A percentile compares a stretch with the other conserved stretches of the same genome.
phyloP scores from a whole-genome alignment of 306 rosid genomes.

The Quercus gilva region DNA sequence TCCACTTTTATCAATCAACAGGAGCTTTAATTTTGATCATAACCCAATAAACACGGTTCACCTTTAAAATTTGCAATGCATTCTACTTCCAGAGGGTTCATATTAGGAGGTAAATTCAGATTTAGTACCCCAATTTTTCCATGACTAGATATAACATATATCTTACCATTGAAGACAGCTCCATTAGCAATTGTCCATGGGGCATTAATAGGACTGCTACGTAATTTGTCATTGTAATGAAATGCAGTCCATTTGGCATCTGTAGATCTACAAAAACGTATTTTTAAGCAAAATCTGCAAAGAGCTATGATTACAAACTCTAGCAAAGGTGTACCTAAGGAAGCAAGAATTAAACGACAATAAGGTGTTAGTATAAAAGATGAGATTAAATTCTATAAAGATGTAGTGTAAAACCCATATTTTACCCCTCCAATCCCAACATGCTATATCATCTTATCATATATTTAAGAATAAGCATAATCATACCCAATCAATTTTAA shows the following conservation, averaged over 20 bases:
- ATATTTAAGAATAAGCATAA: too few relatives aligned
- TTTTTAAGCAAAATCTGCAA: background rate
- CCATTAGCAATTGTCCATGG: background rate
- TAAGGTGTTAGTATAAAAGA: background rate
- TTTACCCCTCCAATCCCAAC: too few relatives aligned
- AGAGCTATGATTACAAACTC: background rate
- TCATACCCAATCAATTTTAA: too few relatives aligned
- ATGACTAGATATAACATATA: background rate
- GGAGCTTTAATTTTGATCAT: background rate
- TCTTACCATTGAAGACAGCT: background rate
- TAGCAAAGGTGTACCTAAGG: background rate
- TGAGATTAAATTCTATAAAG: too few relatives aligned
- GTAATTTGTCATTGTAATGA: background rate
- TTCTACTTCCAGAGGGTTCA: background rate
- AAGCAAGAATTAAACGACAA: background rate
- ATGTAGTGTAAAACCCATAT: too few relatives aligned
- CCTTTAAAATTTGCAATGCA: background rate
- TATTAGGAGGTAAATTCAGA: background rate
- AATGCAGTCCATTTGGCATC: background rate
- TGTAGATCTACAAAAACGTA: background rate
- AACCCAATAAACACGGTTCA: background rate
- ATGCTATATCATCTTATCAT: too few relatives aligned
- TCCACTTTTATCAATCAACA: background rate
- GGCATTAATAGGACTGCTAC: background rate
- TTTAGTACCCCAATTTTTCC: background rate